Base-by-base conservation (phyloP, 306 rosid genomes). In the Gynostemma pentaphyllum region DNA sequence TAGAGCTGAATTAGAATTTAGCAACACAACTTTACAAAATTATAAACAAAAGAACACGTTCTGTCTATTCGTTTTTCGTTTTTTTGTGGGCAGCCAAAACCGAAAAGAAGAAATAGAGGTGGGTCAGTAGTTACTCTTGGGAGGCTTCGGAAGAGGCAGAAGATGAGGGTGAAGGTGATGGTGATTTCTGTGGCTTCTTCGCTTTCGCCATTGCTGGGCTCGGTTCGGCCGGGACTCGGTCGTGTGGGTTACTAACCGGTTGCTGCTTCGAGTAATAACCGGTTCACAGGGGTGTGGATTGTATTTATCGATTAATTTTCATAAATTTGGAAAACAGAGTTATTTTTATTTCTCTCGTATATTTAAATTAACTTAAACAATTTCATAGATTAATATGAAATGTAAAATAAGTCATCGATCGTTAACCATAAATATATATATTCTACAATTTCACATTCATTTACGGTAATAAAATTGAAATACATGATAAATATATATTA, bases 81-180 rank as follows among this genome's bases (percentile, higher is more conserved):
- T 53, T 29, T 8, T 54, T 7, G 14, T 54, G n/a, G n/a, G n/a
- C 9, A 30, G 42, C 62, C 7, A 16, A 54, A n/a, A n/a, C n/a
- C n/a, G n/a, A n/a, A n/a, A n/a, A n/a, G 7, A 0, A 16, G 15
- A 54, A 54, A 54, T 7, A 29, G 7, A 28, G 5, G 11, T 14
- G 0, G 41, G 0, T n/a, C 30, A 32, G 64, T 57, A 32, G 30
- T 56, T 56, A 56, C 63, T 34, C 63, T 56, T 16, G 27, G 6
- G 63, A 56, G 4, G 63, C 27, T 55, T 34, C 64, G 45, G 45
- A 56, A 56, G 64, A 56, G 9, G 39, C 62, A 2, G 7, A 36
- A 22, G 24, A 40, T 2, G 45, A 34, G 19, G 45, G 9, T 56
- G 62, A 18, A 32, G 24, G 5, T 32, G 37, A 32, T 7, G 37